These are phyloP conservation scores for Xylaria flabelliformis DNA, from an alignment of 495 filamentous ascomycete genomes.

Conservation along the genomic window DNA sequence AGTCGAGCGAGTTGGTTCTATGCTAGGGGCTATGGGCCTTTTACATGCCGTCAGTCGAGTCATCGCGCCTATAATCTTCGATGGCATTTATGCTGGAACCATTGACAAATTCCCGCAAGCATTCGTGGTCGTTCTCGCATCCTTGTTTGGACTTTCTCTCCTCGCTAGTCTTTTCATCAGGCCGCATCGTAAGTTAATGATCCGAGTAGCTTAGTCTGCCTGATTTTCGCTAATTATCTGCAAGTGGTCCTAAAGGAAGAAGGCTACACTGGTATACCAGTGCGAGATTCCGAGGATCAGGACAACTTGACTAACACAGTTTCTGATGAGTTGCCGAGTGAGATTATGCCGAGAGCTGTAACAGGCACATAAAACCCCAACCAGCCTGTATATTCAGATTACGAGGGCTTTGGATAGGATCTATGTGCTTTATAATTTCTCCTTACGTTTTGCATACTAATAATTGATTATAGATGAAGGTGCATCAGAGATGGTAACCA, in stretches of 20 bases:
- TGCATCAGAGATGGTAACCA: neutral
- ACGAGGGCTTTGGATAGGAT: neutral
- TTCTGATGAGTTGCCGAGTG: constrained; percentile 39
- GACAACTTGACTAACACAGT: constrained; percentile 31
- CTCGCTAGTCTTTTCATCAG: constrained; percentile 70
- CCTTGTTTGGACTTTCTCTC: constrained; percentile 70
- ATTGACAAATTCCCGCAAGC: constrained; percentile 78
- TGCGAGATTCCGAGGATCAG: constrained; percentile 26
- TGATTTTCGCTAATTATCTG: constrained; percentile 1
- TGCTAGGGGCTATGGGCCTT: constrained; percentile 86
- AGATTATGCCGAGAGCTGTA: constrained; percentile 29
- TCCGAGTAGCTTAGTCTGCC: neutral
- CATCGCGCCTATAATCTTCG: constrained; percentile 79
- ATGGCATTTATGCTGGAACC: constrained; percentile 81
- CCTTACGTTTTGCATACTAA: neutral
- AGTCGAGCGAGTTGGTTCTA: constrained; percentile 75
- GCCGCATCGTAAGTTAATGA: constrained; percentile 69
- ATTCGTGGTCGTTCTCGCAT: constrained; percentile 77
- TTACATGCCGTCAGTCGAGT: constrained; percentile 84
- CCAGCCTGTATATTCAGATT: neutral
- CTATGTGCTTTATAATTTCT: neutral
- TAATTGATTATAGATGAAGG: neutral
- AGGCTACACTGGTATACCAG: constrained; percentile 30
- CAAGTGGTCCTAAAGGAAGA: constrained; percentile 38
- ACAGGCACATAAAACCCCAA: neutral